Percentiles rank a stretch among this genome's conserved stretches.
Conservation (phyloP, 306 rosid genomes). For the Castanea sativa region DNA sequence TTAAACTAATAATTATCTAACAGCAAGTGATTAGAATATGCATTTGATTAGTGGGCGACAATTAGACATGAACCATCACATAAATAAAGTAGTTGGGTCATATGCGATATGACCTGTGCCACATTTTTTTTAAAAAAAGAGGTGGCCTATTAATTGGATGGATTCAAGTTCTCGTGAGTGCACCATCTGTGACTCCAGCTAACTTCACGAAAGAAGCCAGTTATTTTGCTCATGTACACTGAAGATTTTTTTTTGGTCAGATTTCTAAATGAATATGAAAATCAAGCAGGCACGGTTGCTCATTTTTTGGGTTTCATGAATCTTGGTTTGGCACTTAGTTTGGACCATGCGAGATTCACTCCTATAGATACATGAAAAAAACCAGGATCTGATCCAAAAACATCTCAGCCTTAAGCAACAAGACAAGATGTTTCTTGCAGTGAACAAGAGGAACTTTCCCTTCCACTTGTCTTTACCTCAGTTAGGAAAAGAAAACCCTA, state of each 20-base stretch:
- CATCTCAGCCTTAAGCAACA: background rate
- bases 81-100: conserved; percentile 47
- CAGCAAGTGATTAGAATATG: conserved; percentile 40
- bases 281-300: background rate
- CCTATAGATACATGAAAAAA: background rate
- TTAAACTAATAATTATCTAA: conserved; percentile 15
- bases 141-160: conserved; percentile 13
- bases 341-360: background rate
- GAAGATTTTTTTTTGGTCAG: background rate
- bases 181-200: conserved; percentile 19
- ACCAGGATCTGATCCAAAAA: conserved; percentile 13
- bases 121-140: conserved; percentile 22
- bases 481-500: conserved; percentile 44
- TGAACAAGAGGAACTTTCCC: conserved; percentile 29
- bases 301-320: background rate
- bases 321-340: conserved; percentile 16
- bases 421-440: conserved; percentile 26
- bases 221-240: background rate
- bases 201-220: conserved; percentile 13
- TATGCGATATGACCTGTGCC: conserved; percentile 29
- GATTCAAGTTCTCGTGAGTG: conserved; percentile 17
- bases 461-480: conserved; percentile 30
- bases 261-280: background rate
- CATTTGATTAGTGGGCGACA: conserved; percentile 73
- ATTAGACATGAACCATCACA: conserved; percentile 44